These are phyloP conservation scores for Candida tallmaniae DNA, from an alignment of 805 yeast genomes.

Conservation along the genomic window DNA sequence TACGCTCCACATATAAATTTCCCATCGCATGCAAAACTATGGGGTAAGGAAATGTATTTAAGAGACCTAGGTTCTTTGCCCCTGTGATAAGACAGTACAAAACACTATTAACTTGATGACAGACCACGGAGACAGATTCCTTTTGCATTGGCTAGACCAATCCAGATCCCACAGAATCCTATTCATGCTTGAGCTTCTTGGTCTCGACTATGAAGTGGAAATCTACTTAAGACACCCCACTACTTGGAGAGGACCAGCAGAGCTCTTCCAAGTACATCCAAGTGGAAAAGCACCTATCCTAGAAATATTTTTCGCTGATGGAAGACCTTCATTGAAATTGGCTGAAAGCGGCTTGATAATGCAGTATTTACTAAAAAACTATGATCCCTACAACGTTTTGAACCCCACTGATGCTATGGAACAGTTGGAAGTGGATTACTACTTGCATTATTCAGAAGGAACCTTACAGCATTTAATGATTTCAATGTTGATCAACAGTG, in stretches of 20 bases:
- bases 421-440: constrained; percentile 46
- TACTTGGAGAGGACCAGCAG: constrained; percentile 43
- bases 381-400: constrained; percentile 26
- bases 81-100: too few species aligned
- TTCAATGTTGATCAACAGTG: constrained; percentile 33
- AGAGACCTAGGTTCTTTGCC: too few species aligned
- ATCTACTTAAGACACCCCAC: constrained; percentile 46
- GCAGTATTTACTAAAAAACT: constrained; percentile 32
- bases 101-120: constrained; percentile 6
- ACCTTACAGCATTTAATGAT: constrained; percentile 50
- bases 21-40: too few species aligned
- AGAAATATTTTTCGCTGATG: constrained; percentile 37
- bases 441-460: constrained; percentile 56
- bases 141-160: constrained; percentile 37
- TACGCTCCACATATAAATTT: too few species aligned
- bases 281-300: constrained; percentile 62
- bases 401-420: constrained; percentile 31
- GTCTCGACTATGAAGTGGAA: constrained; percentile 50
- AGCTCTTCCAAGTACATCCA: constrained; percentile 51
- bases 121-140: constrained; percentile 11
- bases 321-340: constrained; percentile 26
- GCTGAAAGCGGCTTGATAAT: constrained; percentile 38
- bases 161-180: constrained; percentile 59
- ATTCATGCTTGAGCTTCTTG: constrained; percentile 63
- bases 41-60: too few species aligned